A percentile compares a stretch with the other conserved stretches of the same genome.
Evolutionary conservation across 306 rosid genomes (phyloP).

Genomic region (Crotalaria pallida): DNA sequence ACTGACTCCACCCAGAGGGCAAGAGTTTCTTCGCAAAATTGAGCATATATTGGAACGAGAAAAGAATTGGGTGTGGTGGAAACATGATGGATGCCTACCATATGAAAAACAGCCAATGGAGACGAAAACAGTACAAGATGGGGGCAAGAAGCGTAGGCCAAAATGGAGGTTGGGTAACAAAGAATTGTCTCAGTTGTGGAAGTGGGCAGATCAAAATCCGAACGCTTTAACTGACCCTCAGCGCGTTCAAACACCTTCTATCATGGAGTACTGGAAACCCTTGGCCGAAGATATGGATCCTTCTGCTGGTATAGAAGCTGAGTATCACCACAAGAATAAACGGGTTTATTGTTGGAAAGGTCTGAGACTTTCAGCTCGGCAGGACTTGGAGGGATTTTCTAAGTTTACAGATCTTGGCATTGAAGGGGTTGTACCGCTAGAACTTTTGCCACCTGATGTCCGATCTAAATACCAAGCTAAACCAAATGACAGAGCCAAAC

Average conservation of each 20-base stretch:
- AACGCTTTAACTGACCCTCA: slow-evolving; percentile 90
- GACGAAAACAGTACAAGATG: slow-evolving; percentile 67
- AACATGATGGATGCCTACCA: slow-evolving; percentile 93
- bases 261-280: slow-evolving; percentile 88
- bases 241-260: slow-evolving; percentile 89
- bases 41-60: slow-evolving; percentile 93
- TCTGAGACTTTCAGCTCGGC: slow-evolving; percentile 89
- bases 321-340: slow-evolving; percentile 80
- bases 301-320: slow-evolving; percentile 88
- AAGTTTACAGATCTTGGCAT: slow-evolving; percentile 87
- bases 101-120: slow-evolving; percentile 80
- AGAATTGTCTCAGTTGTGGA: slow-evolving; percentile 96
- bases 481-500: slow-evolving; percentile 76
- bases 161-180: slow-evolving; percentile 95
- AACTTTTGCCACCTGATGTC: slow-evolving; percentile 78
- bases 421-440: slow-evolving; percentile 92
- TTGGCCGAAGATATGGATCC: slow-evolving; percentile 96
- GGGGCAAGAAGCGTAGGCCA: slow-evolving; percentile 74
- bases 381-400: slow-evolving; percentile 96
- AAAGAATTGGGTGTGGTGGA: slow-evolving; percentile 99
- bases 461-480: slow-evolving; percentile 82
- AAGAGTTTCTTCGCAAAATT: slow-evolving; percentile 67
- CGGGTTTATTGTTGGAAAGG: slow-evolving; percentile 99
- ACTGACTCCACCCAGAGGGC: slow-evolving; percentile 88
- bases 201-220: slow-evolving; percentile 99